These are phyloP conservation scores for Nakataea oryzae DNA, from an alignment of 2,329 filamentous ascomycete species.

Conservation along the genomic window DNA sequence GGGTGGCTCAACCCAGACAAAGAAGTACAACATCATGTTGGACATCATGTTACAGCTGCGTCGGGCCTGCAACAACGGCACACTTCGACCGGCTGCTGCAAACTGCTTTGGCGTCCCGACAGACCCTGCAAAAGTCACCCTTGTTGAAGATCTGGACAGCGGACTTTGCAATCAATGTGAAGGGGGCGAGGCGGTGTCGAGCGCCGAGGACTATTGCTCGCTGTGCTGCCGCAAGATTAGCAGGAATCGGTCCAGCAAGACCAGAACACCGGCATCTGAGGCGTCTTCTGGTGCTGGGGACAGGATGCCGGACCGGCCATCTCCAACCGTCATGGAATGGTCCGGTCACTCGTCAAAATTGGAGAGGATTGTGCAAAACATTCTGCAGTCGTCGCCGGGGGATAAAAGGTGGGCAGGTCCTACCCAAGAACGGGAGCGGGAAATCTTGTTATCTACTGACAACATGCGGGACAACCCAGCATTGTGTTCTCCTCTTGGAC, in stretches of 20 bases:
- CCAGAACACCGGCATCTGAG: slow-evolving; percentile 10
- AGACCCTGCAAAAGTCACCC: slow-evolving; percentile 11
- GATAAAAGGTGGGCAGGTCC: slow-evolving; percentile 10
- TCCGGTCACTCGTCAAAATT: slow-evolving; percentile 22
- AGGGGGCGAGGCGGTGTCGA: slow-evolving; percentile 9
- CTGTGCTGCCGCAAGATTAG: slow-evolving; percentile 18
- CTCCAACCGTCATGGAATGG: neutral
- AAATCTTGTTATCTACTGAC: neutral
- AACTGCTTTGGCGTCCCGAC: neutral
- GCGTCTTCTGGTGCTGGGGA: slow-evolving; percentile 11
- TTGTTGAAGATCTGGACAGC: slow-evolving; percentile 2
- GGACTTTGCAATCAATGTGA: slow-evolving; percentile 1
- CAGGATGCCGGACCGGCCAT: neutral
- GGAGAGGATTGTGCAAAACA: slow-evolving; percentile 18
- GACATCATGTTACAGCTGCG: slow-evolving; percentile 22
- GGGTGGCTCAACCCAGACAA: slow-evolving; percentile 9
- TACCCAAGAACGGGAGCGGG: neutral
- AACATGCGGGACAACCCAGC: slow-evolving; percentile 11
- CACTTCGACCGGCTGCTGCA: slow-evolving; percentile 32
- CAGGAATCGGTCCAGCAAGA: neutral
- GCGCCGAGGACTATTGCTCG: slow-evolving; percentile 16
- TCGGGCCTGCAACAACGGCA: slow-evolving; percentile 38
- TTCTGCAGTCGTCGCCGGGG: slow-evolving; percentile 12
- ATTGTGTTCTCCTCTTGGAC: slow-evolving; percentile 38
- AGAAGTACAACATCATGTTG: slow-evolving; percentile 25